Conservation (phyloP, 345 rosid genomes). For the Physaria fendleri region DNA sequence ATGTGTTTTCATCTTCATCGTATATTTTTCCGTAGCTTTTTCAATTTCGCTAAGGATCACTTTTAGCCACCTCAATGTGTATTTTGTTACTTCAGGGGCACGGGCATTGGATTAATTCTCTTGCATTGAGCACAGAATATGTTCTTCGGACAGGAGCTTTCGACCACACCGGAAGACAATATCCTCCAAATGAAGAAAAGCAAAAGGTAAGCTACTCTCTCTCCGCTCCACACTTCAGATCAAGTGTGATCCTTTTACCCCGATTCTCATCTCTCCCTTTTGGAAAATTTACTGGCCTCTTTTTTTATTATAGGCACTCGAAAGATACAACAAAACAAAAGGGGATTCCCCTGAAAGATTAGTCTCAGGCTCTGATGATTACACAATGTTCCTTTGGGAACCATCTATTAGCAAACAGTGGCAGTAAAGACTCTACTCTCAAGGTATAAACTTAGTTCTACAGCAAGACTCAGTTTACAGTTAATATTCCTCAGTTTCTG, state of each 20-base stretch:
- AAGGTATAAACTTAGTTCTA: conserved; percentile 44
- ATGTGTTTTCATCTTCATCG: not conserved
- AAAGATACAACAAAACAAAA: conserved; percentile 75
- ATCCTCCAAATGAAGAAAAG: conserved; percentile 73
- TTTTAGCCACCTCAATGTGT: not conserved
- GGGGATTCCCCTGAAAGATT: conserved; percentile 81
- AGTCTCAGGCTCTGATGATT: conserved; percentile 96
- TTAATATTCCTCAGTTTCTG: not conserved
- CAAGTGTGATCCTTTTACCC: not conserved
- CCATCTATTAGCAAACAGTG: conserved; percentile 84
- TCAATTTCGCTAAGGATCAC: not conserved
- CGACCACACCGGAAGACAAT: conserved; percentile 79
- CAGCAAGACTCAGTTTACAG: not conserved
- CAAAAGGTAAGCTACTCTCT: conserved; percentile 48
- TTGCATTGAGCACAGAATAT: conserved; percentile 90
- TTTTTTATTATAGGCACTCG: conserved; percentile 48
- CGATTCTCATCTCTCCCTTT: conserved; percentile 8
- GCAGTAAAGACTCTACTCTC: conserved; percentile 92
- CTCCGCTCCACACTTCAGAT: not conserved
- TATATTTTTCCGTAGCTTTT: not conserved
- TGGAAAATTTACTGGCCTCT: not conserved
- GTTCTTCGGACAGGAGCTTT: conserved; percentile 95
- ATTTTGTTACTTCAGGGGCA: conserved; percentile 55
- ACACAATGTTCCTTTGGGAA: conserved; percentile 95
- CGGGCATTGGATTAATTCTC: conserved; percentile 97